Evolutionary conservation across 202 grass and related monocot genomes (phyloP), one percentile per base, ranked within the genome.

Genomic region (Carex arenaria): DNA sequence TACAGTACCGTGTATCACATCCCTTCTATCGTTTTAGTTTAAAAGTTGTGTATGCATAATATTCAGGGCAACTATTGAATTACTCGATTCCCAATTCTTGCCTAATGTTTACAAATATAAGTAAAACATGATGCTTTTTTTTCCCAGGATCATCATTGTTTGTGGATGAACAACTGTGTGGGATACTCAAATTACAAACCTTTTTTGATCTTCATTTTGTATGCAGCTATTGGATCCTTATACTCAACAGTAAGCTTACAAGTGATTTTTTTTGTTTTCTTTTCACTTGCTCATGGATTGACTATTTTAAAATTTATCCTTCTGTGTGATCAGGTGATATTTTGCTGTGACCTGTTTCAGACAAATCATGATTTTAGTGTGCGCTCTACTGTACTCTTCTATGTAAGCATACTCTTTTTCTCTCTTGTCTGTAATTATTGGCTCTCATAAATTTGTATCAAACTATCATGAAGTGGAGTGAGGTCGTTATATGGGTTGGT

Each of bases 91-190:
- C 10, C 10, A 82, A 82, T 69, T 82, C 68, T 66, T 10, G 14
- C 9, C 68, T 81, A 61, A 67, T 54, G 75, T 88, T 89, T 22
- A 61, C 4, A 1, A 20, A 73, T 62, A 31, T 10, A 17, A 55
- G 78, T 89, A 34, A 80, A 72, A 23, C 31, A 42, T 75, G 51
- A 82, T 67, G n/a, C 14, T 82, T 36, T 87, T 7, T 89, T 64
- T 36, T 89, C 59, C 67, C 83, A 99, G 96, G 96, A 99, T 87
- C 96, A 99, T 90, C 96, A 99, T 59, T 99, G 96, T 87, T 83
- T 92, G 8, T 98, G 96, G 93, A 93, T 98, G 80, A 92, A 92
- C 83, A 98, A 98, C 80, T 98, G 96, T 30, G 93, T 99, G 68
- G 96, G 96, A 63, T 99, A 99, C 69, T 68, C 89, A 15, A 99